A percentile compares a stretch with the other conserved stretches of the same genome.
Evolutionary conservation across 78 protist species (phyloP).

Genomic region (Planoprotostelium fungivorum): DNA sequence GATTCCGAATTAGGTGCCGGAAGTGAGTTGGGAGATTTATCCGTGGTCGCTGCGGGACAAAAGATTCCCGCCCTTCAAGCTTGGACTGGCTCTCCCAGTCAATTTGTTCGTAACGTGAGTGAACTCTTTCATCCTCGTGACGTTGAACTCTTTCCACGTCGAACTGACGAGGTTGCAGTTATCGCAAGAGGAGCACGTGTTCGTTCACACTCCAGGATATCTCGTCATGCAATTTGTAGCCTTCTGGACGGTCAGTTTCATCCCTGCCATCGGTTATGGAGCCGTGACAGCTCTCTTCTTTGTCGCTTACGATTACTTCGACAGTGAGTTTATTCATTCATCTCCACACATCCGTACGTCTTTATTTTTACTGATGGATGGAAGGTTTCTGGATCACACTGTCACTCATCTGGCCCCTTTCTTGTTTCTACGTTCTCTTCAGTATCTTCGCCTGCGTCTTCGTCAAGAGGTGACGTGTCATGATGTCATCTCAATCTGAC

Average conservation of each 20-base stretch:
- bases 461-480: neutral
- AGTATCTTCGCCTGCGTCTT: neutral
- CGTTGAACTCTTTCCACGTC: neutral
- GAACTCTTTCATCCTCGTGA: too few species aligned
- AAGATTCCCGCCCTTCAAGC: neutral
- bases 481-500: neutral
- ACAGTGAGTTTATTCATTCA: too few species aligned
- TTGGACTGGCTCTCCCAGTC: neutral
- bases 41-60: conserved; percentile 1
- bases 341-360: too few species aligned
- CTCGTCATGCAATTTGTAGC: neutral
- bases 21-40: neutral
- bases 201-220: neutral
- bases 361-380: too few species aligned
- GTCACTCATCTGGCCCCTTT: neutral
- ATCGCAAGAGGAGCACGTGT: too few species aligned
- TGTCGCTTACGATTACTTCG: neutral
- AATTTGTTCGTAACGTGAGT: neutral
- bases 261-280: neutral
- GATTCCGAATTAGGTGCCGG: neutral
- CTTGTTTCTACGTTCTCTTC: neutral
- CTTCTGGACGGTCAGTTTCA: neutral
- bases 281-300: neutral
- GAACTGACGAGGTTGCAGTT: too few species aligned
- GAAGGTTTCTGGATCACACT: neutral